Evolutionary conservation across 257 asterid species (phyloP).

Genomic region (Rubia yunnanensis): DNA sequence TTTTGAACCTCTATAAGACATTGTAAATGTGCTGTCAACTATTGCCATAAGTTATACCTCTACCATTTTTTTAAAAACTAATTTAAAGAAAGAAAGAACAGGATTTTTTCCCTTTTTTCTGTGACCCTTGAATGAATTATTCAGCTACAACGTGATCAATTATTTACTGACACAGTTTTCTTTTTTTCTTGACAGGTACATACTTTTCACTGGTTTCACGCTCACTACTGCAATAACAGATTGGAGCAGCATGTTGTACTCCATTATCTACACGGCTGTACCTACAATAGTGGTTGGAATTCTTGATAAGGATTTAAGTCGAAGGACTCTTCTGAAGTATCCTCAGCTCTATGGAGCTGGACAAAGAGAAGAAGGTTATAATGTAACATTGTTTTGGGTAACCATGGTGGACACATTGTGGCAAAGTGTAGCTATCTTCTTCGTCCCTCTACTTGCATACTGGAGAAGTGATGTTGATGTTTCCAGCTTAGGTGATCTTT

Average conservation of each 20-base stretch:
- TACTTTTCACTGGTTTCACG: conserved; percentile 68
- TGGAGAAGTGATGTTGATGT: conserved; percentile 56
- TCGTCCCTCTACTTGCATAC: conserved; percentile 63
- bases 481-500: conserved; percentile 88
- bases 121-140: background rate
- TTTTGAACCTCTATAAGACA: background rate
- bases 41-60: background rate
- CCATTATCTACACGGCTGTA: conserved; percentile 70
- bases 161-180: conserved; percentile 16
- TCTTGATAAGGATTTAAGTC: conserved; percentile 80
- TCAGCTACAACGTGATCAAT: background rate
- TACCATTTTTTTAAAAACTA: background rate
- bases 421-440: conserved; percentile 80
- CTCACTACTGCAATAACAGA: conserved; percentile 89
- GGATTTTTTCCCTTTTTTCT: background rate
- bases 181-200: conserved; percentile 48
- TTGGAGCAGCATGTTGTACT: conserved; percentile 92
- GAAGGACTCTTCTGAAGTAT: conserved; percentile 56
- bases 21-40: background rate
- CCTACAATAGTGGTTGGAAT: conserved; percentile 83
- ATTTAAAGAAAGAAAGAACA: background rate
- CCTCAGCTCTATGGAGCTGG: conserved; percentile 91
- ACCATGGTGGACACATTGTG: conserved; percentile 76
- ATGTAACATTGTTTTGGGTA: conserved; percentile 61
- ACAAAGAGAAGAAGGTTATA: conserved; percentile 80